phyloP scores from a whole-genome alignment of 1,284 basidiomycete species.

The Mycena citricolor region DNA sequence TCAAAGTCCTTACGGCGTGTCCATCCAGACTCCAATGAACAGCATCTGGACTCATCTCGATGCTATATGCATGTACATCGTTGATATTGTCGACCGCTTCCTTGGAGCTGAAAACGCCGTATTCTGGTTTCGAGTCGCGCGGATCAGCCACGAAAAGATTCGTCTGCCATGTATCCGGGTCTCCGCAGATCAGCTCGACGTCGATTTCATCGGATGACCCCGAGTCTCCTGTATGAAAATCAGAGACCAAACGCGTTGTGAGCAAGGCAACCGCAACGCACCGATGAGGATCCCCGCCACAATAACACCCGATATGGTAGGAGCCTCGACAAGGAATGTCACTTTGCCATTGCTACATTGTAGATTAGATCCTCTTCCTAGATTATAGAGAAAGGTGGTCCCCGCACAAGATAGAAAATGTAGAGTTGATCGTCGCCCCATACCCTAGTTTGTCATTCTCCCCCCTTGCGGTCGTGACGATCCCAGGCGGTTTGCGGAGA shows the following conservation, averaged over 20 bases:
- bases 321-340: constrained; percentile 35
- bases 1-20: constrained; percentile 35
- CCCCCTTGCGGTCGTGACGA: constrained; percentile 29
- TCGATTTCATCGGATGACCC: constrained; percentile 47
- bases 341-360: constrained; percentile 36
- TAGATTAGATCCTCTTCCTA: background rate
- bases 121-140: constrained; percentile 35
- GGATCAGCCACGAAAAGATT: constrained; percentile 44
- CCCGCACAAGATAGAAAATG: constrained; percentile 36
- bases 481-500: constrained; percentile 33
- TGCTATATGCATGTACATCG: constrained; percentile 38
- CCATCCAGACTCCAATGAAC: constrained; percentile 48
- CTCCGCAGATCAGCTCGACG: constrained; percentile 43
- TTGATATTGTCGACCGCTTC: constrained; percentile 32
- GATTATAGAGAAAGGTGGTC: background rate
- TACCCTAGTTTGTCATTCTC: constrained; percentile 38
- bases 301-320: constrained; percentile 37
- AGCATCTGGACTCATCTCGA: constrained; percentile 42
- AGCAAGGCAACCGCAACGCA: constrained; percentile 17
- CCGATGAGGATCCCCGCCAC: constrained; percentile 43
- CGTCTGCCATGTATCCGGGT: constrained; percentile 43
- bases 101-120: constrained; percentile 38
- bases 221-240: constrained; percentile 9
- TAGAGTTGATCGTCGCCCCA: constrained; percentile 46
- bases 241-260: background rate